These are phyloP conservation scores for Pseudogymnoascus sp. DNA, from an alignment of 2,329 filamentous ascomycete species.

Conservation along the genomic window DNA sequence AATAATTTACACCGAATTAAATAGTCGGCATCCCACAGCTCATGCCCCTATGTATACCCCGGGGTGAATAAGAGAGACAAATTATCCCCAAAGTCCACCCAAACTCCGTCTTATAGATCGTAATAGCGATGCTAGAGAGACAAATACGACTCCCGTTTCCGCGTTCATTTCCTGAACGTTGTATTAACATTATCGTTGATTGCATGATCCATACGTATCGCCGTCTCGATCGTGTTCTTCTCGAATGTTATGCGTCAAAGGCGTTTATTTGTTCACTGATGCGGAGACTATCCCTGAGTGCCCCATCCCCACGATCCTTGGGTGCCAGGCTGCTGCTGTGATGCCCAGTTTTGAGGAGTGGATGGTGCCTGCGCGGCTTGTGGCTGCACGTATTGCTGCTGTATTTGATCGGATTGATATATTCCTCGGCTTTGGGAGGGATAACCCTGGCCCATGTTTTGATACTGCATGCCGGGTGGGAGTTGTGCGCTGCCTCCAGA, in stretches of 20 bases:
- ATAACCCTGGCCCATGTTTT: constrained; percentile 55
- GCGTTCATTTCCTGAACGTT: constrained; percentile 5
- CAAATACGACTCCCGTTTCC: constrained; percentile 8
- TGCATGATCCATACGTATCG: constrained; percentile 6
- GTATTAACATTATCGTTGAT: constrained; percentile 11
- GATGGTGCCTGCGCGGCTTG: constrained; percentile 34
- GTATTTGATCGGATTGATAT: constrained; percentile 55
- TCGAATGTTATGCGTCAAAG: constrained; percentile 6
- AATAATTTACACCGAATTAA: constrained; percentile 11
- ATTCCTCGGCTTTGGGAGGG: constrained; percentile 48
- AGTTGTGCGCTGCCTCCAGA: constrained; percentile 47
- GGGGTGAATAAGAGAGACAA: not conserved
- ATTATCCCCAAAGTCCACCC: constrained; percentile 6
- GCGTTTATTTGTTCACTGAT: constrained; percentile 4
- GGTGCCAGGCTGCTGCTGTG: constrained; percentile 24
- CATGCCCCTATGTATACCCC: not conserved
- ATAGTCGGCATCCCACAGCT: constrained; percentile 1
- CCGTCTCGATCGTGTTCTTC: constrained; percentile 4
- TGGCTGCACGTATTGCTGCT: constrained; percentile 61
- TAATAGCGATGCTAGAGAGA: not conserved
- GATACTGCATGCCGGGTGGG: constrained; percentile 53
- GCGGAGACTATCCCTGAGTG: constrained; percentile 12
- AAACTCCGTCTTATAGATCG: constrained; percentile 2
- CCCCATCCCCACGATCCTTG: constrained; percentile 27
- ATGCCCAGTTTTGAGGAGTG: constrained; percentile 27